Conservation (phyloP, 768 basidiomycete species). For the Asterophora lycoperdoides region DNA sequence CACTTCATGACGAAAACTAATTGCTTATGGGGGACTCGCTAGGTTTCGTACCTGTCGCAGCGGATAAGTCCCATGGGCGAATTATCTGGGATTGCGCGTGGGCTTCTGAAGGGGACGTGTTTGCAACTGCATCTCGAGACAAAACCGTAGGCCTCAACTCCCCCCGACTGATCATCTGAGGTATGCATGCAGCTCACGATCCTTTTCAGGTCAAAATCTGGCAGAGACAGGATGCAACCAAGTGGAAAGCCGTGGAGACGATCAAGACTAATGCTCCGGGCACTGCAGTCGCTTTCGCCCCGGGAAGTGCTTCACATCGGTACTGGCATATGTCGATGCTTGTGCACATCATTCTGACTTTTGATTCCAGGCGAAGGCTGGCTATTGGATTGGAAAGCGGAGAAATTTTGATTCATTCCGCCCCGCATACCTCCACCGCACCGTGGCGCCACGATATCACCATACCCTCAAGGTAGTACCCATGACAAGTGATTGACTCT, state of each 20-base stretch:
- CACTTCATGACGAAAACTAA: neutral
- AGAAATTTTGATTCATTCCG: slow-evolving; percentile 59
- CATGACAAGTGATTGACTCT: neutral
- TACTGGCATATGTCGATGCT: slow-evolving; percentile 24
- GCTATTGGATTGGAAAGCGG: slow-evolving; percentile 88
- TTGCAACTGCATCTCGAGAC: slow-evolving; percentile 93
- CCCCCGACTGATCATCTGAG: neutral
- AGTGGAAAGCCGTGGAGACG: slow-evolving; percentile 57
- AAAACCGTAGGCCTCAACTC: slow-evolving; percentile 66
- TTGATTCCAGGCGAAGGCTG: slow-evolving; percentile 43
- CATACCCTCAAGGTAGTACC: slow-evolving; percentile 48
- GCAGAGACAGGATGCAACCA: slow-evolving; percentile 36
- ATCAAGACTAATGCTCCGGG: slow-evolving; percentile 73
- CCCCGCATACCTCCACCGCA: slow-evolving; percentile 22
- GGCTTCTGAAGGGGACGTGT: slow-evolving; percentile 69
- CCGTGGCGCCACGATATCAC: slow-evolving; percentile 46
- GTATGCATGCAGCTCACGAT: neutral
- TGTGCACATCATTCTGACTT: neutral
- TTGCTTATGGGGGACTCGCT: neutral
- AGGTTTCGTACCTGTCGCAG: slow-evolving; percentile 62
- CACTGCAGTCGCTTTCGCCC: slow-evolving; percentile 71
- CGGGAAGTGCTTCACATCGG: slow-evolving; percentile 29
- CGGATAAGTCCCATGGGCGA: slow-evolving; percentile 82
- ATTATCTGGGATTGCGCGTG: slow-evolving; percentile 98
- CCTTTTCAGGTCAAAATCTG: slow-evolving; percentile 76